A percentile compares a stretch with the other conserved stretches of the same genome.
Evolutionary conservation across 2,329 filamentous ascomycete genomes (phyloP).

Genomic region (Alternaria atra): DNA sequence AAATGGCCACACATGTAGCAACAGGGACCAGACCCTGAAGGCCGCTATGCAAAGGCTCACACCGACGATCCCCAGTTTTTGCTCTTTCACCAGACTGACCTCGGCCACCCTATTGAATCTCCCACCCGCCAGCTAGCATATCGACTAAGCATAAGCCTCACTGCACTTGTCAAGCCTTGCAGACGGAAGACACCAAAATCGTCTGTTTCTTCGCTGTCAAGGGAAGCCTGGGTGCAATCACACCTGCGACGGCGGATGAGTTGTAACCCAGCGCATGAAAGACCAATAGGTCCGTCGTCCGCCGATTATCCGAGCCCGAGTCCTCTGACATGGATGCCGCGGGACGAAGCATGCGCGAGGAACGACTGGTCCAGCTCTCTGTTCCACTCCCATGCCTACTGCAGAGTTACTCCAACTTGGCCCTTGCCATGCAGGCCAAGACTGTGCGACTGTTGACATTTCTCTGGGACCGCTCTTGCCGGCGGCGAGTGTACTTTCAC

Average conservation of each 20-base stretch:
- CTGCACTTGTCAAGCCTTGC: conserved; percentile 4
- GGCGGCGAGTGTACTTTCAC: background rate
- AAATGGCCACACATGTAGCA: conserved; percentile 12
- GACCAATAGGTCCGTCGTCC: conserved; percentile 11
- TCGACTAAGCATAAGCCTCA: conserved; percentile 1
- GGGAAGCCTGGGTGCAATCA: conserved; percentile 4
- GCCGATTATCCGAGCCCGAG: conserved; percentile 13
- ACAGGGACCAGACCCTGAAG: conserved; percentile 20
- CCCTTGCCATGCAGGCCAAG: conserved; percentile 7
- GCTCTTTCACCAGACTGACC: conserved; percentile 9
- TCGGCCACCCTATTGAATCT: conserved; percentile 9
- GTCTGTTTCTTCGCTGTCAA: conserved; percentile 9
- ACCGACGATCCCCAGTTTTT: conserved; percentile 19
- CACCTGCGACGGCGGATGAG: conserved; percentile 10
- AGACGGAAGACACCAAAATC: background rate
- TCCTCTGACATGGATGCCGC: conserved; percentile 18
- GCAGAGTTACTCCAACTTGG: conserved; percentile 6
- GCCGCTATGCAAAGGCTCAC: conserved; percentile 14
- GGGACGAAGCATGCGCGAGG: conserved; percentile 21
- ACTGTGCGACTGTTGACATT: conserved; percentile 1
- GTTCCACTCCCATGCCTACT: conserved; percentile 15
- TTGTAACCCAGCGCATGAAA: conserved; percentile 18
- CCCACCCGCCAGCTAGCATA: conserved; percentile 3
- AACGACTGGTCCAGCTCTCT: conserved; percentile 20
- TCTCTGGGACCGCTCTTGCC: conserved; percentile 7